These are phyloP conservation scores for Atalantia buxifolia DNA, from an alignment of 345 rosid genomes.

Conservation along the genomic window DNA sequence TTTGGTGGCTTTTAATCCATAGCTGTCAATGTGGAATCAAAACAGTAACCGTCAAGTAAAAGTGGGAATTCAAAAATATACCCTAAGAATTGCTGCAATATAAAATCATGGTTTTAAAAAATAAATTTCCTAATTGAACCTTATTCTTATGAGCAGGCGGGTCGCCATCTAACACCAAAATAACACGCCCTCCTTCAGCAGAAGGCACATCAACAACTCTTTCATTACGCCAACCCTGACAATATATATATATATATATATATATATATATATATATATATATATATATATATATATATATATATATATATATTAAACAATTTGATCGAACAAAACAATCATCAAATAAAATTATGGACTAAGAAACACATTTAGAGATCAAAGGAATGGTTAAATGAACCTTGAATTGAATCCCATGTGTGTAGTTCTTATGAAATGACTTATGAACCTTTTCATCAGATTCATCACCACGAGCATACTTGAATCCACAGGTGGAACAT, in stretches of 20 bases:
- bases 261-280: no score
- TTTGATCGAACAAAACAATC: slow-evolving; percentile 2
- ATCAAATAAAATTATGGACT: background rate
- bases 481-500: slow-evolving; percentile 54
- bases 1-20: no score
- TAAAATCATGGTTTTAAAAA: background rate
- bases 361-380: background rate
- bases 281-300: no score
- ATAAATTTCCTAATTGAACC: slow-evolving; percentile 33
- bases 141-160: slow-evolving; percentile 58
- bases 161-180: slow-evolving; percentile 54
- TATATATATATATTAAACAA: no score
- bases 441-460: slow-evolving; percentile 73
- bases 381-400: slow-evolving; percentile 20
- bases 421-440: slow-evolving; percentile 58
- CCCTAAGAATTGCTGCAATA: background rate
- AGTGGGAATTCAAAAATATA: no score
- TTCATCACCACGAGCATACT: slow-evolving; percentile 71
- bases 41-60: no score
- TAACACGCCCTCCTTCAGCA: slow-evolving; percentile 36
- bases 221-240: slow-evolving; percentile 67
- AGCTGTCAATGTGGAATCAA: no score
- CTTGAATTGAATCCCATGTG: slow-evolving; percentile 71
- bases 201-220: slow-evolving; percentile 40
- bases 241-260: no score